Conservation (phyloP, 345 rosid species). For the Reutealis trisperma region DNA sequence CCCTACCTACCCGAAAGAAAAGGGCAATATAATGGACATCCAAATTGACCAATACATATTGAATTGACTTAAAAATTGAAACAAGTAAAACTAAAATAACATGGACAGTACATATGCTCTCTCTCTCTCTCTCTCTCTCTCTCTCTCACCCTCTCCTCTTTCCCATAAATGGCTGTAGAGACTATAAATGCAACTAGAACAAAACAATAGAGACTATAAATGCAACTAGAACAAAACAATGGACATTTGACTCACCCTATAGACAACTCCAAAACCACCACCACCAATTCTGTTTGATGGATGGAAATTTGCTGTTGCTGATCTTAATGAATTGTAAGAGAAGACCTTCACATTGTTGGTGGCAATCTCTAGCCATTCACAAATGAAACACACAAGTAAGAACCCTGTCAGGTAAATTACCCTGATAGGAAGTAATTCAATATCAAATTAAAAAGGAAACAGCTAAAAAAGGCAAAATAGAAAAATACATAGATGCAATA, state of each 20-base stretch:
- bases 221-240: constrained; percentile 6
- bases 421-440: background rate
- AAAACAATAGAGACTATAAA: constrained; percentile 10
- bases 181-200: background rate
- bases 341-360: constrained; percentile 68
- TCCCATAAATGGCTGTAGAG: background rate
- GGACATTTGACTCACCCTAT: constrained; percentile 52
- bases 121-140: too few species aligned
- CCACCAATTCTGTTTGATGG: constrained; percentile 67
- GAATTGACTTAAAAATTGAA: background rate
- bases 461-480: background rate
- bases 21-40: background rate
- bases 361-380: constrained; percentile 50
- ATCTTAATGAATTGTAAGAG: constrained; percentile 71
- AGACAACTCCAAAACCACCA: constrained; percentile 93
- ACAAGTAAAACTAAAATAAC: background rate
- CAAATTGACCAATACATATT: background rate
- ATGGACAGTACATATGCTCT: background rate
- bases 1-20: too few species aligned
- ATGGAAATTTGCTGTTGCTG: constrained; percentile 68
- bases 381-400: constrained; percentile 23
- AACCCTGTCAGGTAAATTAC: constrained; percentile 1
- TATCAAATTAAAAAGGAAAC: background rate
- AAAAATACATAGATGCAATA: background rate
- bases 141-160: background rate